Conservation (phyloP, 768 basidiomycete species). For the Lyophyllum shimeji region DNA sequence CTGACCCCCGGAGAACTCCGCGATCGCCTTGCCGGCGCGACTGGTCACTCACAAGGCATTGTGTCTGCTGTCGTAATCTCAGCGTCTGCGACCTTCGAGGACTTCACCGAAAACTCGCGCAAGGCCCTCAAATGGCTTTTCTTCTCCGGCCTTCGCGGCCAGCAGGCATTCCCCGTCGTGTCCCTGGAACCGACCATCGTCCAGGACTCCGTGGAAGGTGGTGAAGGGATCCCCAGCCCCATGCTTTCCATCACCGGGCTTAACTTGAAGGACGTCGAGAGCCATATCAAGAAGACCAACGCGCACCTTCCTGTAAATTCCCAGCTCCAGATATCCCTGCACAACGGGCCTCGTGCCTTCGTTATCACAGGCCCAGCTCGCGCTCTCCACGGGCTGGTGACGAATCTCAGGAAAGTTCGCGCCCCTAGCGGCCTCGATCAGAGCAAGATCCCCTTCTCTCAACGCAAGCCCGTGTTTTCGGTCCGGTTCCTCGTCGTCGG, state of each 20-base stretch:
- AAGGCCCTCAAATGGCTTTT: slow-evolving; percentile 93
- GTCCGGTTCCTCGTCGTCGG: slow-evolving; percentile 93
- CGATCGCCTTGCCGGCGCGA: slow-evolving; percentile 75
- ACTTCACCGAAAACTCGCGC: slow-evolving; percentile 70
- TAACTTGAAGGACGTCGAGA: slow-evolving; percentile 69
- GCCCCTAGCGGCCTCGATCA: slow-evolving; percentile 89
- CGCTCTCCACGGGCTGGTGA: slow-evolving; percentile 92
- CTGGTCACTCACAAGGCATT: slow-evolving; percentile 97
- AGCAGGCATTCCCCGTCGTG: slow-evolving; percentile 91
- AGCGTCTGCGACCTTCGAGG: slow-evolving; percentile 72
- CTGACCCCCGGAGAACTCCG: slow-evolving; percentile 82
- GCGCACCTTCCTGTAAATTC: slow-evolving; percentile 77
- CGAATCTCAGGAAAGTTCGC: slow-evolving; percentile 84
- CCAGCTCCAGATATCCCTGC: slow-evolving; percentile 80
- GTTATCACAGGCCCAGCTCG: slow-evolving; percentile 92
- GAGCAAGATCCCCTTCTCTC: slow-evolving; percentile 90
- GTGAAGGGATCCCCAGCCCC: slow-evolving; percentile 90
- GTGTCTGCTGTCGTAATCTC: slow-evolving; percentile 91
- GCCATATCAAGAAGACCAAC: slow-evolving; percentile 86
- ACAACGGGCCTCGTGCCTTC: slow-evolving; percentile 89
- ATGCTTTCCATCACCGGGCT: slow-evolving; percentile 94
- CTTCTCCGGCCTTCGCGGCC: slow-evolving; percentile 89
- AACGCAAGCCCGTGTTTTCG: slow-evolving; percentile 91
- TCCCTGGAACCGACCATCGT: slow-evolving; percentile 87
- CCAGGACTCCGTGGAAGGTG: slow-evolving; percentile 85